Percentiles rank a stretch among this genome's conserved stretches.
These are phyloP conservation scores for Stenogyne calaminthoides DNA, from an alignment of 305 asterid genomes.

Conservation along the genomic window DNA sequence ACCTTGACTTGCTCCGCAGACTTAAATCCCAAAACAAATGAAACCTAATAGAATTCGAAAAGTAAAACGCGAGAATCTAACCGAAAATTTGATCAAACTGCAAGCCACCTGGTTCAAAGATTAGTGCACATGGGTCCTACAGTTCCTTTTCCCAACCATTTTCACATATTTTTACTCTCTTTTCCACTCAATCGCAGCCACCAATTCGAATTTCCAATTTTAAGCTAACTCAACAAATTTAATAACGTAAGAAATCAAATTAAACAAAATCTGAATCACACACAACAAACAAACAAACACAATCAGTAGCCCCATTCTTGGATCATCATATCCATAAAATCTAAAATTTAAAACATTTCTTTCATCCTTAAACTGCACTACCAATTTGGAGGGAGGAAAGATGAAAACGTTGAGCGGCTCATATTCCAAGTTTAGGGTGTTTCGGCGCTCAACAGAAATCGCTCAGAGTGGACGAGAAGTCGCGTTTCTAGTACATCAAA, in stretches of 20 bases:
- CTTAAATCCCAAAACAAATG: too few relatives aligned
- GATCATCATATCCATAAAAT: not conserved
- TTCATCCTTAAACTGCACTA: not conserved
- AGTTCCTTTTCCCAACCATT: not conserved
- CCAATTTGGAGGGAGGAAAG: not conserved
- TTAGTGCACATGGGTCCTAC: not conserved
- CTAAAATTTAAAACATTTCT: not conserved
- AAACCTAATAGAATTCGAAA: too few relatives aligned
- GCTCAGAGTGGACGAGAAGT: slow-evolving; percentile 27
- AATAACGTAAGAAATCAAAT: not conserved
- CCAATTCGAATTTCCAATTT: slow-evolving; percentile 3
- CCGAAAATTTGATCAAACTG: not conserved
- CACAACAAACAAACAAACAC: not conserved
- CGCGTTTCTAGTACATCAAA: slow-evolving; percentile 32
- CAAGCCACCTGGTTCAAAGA: slow-evolving; percentile 22
- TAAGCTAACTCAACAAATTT: not conserved
- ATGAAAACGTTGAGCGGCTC: slow-evolving; percentile 57
- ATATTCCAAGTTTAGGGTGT: slow-evolving; percentile 30
- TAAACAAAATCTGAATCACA: not conserved
- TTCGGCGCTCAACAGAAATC: slow-evolving; percentile 22
- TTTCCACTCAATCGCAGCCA: slow-evolving; percentile 32
- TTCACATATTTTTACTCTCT: not conserved
- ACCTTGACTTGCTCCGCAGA: too few relatives aligned
- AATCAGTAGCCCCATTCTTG: slow-evolving; percentile 1
- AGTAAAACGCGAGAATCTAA: too few relatives aligned